Base-by-base conservation (phyloP, 1,284 basidiomycete genomes). In the Ustilago nuda region DNA sequence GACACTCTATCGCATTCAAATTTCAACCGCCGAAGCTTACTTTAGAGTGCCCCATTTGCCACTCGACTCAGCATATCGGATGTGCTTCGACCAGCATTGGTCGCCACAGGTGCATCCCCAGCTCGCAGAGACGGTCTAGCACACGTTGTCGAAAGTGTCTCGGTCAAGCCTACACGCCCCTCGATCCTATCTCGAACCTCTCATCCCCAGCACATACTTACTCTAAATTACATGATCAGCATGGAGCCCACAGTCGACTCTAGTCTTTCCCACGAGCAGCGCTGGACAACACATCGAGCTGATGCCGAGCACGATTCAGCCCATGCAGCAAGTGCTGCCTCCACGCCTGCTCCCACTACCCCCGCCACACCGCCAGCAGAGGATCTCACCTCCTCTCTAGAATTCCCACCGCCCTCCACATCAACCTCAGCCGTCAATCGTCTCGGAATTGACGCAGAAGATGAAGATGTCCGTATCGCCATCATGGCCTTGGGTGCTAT, bases 401-500 rank as follows among this genome's bases (percentile, higher is more conserved):
- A 75, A 15, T 48, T 66, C 27, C 1, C 52, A 5, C 60, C n/a
- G 37, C 23, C 56, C 2, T 15, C 50, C 4, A 32, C 57, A 13
- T 41, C 58, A 37, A 30, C 65, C 32, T 41, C 54, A 4, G 41
- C 56, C 9, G 66, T 67, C 50, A 64, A 64, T 19, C 60, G 69
- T 13, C 66, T 72, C 32, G 74, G 74, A 48, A 74, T 80, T 51
- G 70, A 81, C 32, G 76, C 75, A 36, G 78, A 80, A 56, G 78
- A 77, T 43, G 76, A 79, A 61, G 80, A 80, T n/a, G 80, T 82
- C 8, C 67, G 69, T 48, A 80, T 80, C 33, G 80, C 80, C 54
- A 78, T 82, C 66, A 77, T 81, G 76, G 80, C 77, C 2, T 56
- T 81, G 30, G 79, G 79, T 15, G 79, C 77, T 36, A 81, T 81